Evolutionary conservation across 2,329 filamentous ascomycete genomes (phyloP).

Genomic region (Keithomyces neogunnii): DNA sequence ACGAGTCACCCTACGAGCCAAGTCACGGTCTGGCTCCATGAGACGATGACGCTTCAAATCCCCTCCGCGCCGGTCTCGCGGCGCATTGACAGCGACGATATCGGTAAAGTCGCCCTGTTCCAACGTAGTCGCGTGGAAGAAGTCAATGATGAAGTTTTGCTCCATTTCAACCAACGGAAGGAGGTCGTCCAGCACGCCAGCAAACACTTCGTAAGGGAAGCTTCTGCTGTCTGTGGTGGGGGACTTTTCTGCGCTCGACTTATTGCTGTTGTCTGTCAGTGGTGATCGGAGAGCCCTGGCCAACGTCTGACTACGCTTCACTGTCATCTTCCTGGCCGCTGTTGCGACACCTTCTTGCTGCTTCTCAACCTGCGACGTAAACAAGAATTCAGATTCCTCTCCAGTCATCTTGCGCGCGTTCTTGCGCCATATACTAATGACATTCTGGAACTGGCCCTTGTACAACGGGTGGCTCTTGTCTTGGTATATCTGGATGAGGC

Average conservation of each 20-base stretch:
- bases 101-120: constrained; percentile 79
- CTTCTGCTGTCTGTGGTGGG: constrained; percentile 51
- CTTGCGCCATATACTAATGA: constrained; percentile 70
- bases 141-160: constrained; percentile 94
- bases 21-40: constrained; percentile 80
- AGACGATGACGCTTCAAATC: constrained; percentile 67
- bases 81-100: constrained; percentile 56
- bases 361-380: constrained; percentile 75
- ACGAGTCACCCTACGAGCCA: constrained; percentile 76
- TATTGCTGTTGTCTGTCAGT: constrained; percentile 49
- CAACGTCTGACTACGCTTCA: constrained; percentile 85
- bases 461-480: constrained; percentile 69
- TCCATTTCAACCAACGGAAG: constrained; percentile 80
- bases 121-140: constrained; percentile 88
- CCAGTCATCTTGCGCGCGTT: constrained; percentile 65
- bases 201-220: constrained; percentile 74
- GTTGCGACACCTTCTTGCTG: constrained; percentile 70
- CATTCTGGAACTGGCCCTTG: constrained; percentile 71
- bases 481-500: constrained; percentile 72
- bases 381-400: constrained; percentile 78
- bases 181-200: constrained; percentile 71
- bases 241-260: constrained; percentile 46
- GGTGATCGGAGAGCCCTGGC: constrained; percentile 65
- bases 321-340: constrained; percentile 80
- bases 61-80: constrained; percentile 60